These are phyloP conservation scores for Aureobasidium uvarum DNA, from an alignment of 2,329 filamentous ascomycete species.

Conservation along the genomic window DNA sequence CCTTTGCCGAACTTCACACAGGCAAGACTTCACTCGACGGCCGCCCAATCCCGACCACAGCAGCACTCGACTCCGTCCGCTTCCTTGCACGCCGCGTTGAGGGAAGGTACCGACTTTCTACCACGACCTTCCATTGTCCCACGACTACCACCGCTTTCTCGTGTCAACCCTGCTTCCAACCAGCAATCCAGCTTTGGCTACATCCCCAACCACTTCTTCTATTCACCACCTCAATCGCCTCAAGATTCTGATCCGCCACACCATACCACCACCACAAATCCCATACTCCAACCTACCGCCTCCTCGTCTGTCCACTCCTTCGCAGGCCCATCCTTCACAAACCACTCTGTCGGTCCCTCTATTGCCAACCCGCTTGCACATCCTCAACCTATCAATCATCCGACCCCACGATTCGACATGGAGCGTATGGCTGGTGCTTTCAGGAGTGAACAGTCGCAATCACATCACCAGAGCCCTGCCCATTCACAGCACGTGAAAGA, in stretches of 20 bases:
- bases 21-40: conserved; percentile 1
- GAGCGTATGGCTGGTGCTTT: not conserved
- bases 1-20: not conserved
- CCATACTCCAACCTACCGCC: not conserved
- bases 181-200: conserved; percentile 20
- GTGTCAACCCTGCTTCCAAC: not conserved
- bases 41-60: not conserved
- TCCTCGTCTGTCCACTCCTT: not conserved
- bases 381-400: not conserved
- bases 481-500: not conserved
- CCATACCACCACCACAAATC: not conserved
- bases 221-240: conserved; percentile 20
- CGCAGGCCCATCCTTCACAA: conserved; percentile 8
- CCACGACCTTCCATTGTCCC: conserved; percentile 20
- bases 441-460: not conserved
- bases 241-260: conserved; percentile 11
- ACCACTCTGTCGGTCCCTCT: not conserved
- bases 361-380: conserved; percentile 9
- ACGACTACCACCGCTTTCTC: conserved; percentile 10
- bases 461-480: not conserved
- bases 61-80: conserved; percentile 20
- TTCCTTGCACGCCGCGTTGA: conserved; percentile 20
- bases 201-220: conserved; percentile 26
- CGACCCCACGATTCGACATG: not conserved
- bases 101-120: conserved; percentile 22